Percentiles rank a stretch among this genome's conserved stretches.
These are phyloP conservation scores for Tagetes erecta DNA, from an alignment of 129 eudicot species.

Conservation along the genomic window DNA sequence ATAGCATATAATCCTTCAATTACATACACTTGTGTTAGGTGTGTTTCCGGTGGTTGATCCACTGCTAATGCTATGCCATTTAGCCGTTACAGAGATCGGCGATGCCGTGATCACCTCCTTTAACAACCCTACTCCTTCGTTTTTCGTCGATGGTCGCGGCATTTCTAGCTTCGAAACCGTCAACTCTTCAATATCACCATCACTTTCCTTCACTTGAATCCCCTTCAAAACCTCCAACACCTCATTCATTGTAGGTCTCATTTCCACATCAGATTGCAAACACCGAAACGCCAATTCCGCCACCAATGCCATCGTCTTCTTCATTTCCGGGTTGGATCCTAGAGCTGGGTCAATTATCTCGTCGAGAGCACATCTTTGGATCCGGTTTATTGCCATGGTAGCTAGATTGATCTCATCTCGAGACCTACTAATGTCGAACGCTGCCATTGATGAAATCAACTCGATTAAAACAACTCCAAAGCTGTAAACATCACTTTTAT, in stretches of 20 bases:
- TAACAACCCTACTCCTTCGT: constrained; percentile 46
- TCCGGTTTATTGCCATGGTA: constrained; percentile 69
- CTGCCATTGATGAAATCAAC: constrained; percentile 86
- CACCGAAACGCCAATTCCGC: constrained; percentile 87
- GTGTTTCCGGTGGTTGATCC: constrained; percentile 30
- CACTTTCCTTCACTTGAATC: constrained; percentile 38
- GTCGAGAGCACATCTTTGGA: constrained; percentile 60
- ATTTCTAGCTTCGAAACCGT: neutral
- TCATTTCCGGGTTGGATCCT: constrained; percentile 43
- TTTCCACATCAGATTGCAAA: constrained; percentile 70
- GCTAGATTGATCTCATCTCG: constrained; percentile 79
- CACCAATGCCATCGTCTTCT: constrained; percentile 66
- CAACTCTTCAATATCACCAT: constrained; percentile 10
- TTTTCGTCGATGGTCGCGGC: constrained; percentile 55
- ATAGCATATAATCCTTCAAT: constrained; percentile 7
- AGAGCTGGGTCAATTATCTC: constrained; percentile 65
- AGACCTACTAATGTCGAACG: constrained; percentile 76
- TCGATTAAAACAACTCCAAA: constrained; percentile 88
- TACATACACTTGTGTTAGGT: constrained; percentile 37
- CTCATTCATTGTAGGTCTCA: constrained; percentile 86
- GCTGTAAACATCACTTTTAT: constrained; percentile 88
- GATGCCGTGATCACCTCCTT: constrained; percentile 40
- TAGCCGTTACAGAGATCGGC: constrained; percentile 53
- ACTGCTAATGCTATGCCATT: constrained; percentile 55
- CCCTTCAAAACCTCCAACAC: constrained; percentile 55